A percentile compares a stretch with the other conserved stretches of the same genome.
Evolutionary conservation across 352 stramenopile genomes (phyloP).

Genomic region (Pythium insidiosum): DNA sequence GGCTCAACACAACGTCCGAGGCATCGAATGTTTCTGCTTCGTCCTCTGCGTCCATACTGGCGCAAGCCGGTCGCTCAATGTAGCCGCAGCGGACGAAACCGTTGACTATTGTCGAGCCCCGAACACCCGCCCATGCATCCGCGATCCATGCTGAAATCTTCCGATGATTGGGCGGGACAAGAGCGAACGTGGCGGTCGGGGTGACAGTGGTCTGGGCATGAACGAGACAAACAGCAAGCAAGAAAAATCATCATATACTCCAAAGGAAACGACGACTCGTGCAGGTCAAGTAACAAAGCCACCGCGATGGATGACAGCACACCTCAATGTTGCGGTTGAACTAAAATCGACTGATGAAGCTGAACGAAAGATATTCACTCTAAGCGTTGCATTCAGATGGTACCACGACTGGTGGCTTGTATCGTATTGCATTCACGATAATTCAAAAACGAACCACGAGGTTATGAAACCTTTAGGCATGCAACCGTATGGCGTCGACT

Average conservation of each 20-base stretch:
- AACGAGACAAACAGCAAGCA: background rate
- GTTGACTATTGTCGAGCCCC: no score
- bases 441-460: background rate
- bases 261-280: background rate
- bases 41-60: no score
- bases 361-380: background rate
- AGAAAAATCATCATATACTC: no score
- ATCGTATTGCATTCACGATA: background rate
- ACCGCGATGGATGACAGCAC: background rate
- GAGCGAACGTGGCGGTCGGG: background rate
- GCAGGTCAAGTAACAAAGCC: background rate
- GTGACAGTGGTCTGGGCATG: background rate
- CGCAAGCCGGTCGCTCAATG: no score
- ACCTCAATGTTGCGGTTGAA: background rate
- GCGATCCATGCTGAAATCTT: background rate
- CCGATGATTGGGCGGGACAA: background rate
- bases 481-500: constrained; percentile 1
- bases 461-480: background rate
- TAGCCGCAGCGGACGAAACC: no score
- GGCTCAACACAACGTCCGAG: background rate
- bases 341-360: background rate
- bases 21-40: background rate
- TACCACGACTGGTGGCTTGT: background rate
- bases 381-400: background rate
- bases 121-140: no score